These are phyloP conservation scores for Arachis stenosperma DNA, from an alignment of 306 rosid species.

Conservation along the genomic window DNA sequence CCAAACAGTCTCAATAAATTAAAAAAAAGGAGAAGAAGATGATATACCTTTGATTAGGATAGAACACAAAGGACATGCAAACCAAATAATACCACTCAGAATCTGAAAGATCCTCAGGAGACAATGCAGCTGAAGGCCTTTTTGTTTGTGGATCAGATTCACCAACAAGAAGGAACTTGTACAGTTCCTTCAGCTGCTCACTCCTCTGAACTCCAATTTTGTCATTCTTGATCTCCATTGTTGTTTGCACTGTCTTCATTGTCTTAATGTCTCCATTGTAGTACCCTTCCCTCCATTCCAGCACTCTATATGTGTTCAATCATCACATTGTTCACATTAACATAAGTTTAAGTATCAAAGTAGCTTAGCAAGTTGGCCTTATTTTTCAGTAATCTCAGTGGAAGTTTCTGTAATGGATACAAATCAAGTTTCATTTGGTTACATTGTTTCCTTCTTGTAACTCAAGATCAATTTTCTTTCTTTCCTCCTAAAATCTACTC, in stretches of 20 bases:
- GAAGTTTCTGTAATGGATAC: too few species aligned
- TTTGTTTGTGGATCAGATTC: slow-evolving; percentile 62
- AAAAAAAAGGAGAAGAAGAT: background rate
- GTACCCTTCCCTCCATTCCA: slow-evolving; percentile 89
- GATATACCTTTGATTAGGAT: slow-evolving; percentile 62
- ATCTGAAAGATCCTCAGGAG: slow-evolving; percentile 88
- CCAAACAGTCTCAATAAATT: too few species aligned
- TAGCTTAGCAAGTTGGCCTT: background rate
- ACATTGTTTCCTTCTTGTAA: background rate
- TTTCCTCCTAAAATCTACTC: background rate
- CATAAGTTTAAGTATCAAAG: background rate
- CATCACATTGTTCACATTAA: slow-evolving; percentile 29
- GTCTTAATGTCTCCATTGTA: slow-evolving; percentile 87
- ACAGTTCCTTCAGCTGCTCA: slow-evolving; percentile 78
- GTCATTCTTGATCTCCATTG: slow-evolving; percentile 57
- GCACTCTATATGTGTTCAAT: slow-evolving; percentile 45
- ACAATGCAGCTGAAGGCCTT: slow-evolving; percentile 67
- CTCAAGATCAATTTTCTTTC: background rate
- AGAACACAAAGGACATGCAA: slow-evolving; percentile 86
- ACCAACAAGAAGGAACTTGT: slow-evolving; percentile 64
- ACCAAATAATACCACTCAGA: slow-evolving; percentile 95
- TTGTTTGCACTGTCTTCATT: slow-evolving; percentile 65
- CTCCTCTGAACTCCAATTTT: slow-evolving; percentile 72
- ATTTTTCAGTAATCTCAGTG: background rate
- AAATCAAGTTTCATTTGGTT: background rate